Base-by-base conservation (phyloP, 164 flowering plant genomes). In the Brasenia schreberi region DNA sequence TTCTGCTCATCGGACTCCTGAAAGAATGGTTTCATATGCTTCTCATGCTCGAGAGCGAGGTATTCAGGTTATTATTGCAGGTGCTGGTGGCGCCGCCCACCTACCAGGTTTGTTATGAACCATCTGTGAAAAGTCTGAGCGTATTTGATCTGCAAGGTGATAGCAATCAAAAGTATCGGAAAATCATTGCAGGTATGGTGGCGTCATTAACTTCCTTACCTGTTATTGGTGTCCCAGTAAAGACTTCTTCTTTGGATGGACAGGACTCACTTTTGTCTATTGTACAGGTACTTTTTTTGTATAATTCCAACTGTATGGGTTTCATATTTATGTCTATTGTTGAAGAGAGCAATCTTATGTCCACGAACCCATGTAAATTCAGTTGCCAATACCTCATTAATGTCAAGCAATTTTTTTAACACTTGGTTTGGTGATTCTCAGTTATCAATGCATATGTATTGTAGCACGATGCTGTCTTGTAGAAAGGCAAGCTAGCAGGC, bases 61-160 rank as follows among this genome's bases (percentile, higher is more conserved):
- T 60, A 63, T 89, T 73, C 86, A 85, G 70, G 71, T 91, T 66
- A 89, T 94, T 69, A 88, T 94, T 77, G 98, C 98, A 68, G 98
- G 98, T 70, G 98, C 98, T 72, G 98, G 98, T 73, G 98, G 97
- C 74, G 97, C 95, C 61, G 98, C 98, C 33, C 98, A 92, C 79
- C 79, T 92, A 75, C 98, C 98, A 81, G 98, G 98, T 71, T 69
- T 67, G 81, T 82, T 76, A 11, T 60, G 5, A 1, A 60, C 6
- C 27, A 45, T 12, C 1, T 45, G 6, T 45, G 53, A 45, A 45
- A 45, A 12, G 7, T 45, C 7, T 7, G 53, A 12, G 12, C 12
- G 1, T 7, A 1, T 45, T 45, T 45, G 12, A 45, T 45, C 53
- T 2, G 12, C 53, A 45, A 45, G 12, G 12, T 7, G 53, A 7